A percentile compares a stretch with the other conserved stretches of the same genome.
phyloP scores from a whole-genome alignment of 352 stramenopile species.

The Phytopythium chamaehyphon region DNA sequence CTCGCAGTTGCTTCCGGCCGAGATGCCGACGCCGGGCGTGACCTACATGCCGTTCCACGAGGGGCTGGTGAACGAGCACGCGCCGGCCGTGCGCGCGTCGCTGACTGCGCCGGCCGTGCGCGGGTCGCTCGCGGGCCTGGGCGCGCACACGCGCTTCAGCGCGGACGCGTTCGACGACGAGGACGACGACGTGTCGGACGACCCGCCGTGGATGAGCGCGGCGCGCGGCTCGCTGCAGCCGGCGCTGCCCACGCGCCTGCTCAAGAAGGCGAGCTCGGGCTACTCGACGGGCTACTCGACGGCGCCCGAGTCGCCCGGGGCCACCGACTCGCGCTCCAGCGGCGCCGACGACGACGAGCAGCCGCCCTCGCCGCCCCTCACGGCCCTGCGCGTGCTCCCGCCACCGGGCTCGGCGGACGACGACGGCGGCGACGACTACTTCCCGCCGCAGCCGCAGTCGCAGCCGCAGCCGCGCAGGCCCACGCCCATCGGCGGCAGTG shows the following conservation, averaged over 20 bases:
- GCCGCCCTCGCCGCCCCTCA: constrained; percentile 8
- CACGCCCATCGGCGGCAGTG: constrained; percentile 3
- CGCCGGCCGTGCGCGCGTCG: constrained; percentile 25
- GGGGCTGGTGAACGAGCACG: constrained; percentile 35
- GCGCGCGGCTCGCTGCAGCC: constrained; percentile 55
- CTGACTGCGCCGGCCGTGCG: constrained; percentile 24
- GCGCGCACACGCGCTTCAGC: constrained; percentile 8
- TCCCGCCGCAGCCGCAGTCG: constrained; percentile 14
- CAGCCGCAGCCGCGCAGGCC: constrained; percentile 9
- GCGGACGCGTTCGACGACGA: constrained; percentile 30
- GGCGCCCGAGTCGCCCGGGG: constrained; percentile 21
- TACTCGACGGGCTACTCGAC: constrained; percentile 20
- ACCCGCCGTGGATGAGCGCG: constrained; percentile 66
- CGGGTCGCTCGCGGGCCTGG: constrained; percentile 13
- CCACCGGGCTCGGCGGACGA: constrained; percentile 1
- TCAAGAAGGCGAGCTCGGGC: constrained; percentile 54
- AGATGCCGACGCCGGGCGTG: constrained; percentile 12
- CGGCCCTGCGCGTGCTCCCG: constrained; percentile 4
- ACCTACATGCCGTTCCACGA: constrained; percentile 52
- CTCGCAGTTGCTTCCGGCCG: too few relatives aligned
- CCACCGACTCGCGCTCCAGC: constrained; percentile 14
- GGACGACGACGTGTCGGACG: constrained; percentile 64
- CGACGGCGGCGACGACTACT: constrained; percentile 21
- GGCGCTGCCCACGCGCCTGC: constrained; percentile 40
- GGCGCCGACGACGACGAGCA: constrained; percentile 30